Base-by-base conservation (phyloP, 2,329 filamentous ascomycete genomes). In the Aspergillus udagawae region DNA sequence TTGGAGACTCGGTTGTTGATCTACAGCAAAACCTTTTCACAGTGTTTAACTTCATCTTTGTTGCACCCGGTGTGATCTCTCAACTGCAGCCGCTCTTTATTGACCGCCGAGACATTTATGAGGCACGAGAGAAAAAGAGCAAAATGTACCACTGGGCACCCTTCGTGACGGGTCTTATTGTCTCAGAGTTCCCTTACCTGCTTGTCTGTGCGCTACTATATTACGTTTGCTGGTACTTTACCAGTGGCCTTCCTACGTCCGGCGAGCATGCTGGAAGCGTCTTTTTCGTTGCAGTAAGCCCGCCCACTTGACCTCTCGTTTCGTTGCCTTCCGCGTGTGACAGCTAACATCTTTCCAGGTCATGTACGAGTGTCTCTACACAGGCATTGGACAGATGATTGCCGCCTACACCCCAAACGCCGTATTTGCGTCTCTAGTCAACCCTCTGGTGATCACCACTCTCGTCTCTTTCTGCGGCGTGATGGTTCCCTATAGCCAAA, bases 21-120 rank as follows among this genome's bases (percentile, higher is more conserved):
- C 83, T 91, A 77, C 87, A 91, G 66, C 84, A 88, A 70, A 82
- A 86, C 57, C 84, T 91, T 77, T 92, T 92, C 74, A 87, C 86
- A 0, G 74, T 78, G 50, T 89, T 89, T 70, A 71, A 88, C 20
- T 82, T 86, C 58, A 79, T 86, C 60, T 76, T 86, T 60, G 80
- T 81, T 5, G 74, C 77, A 0, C 76, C 79, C 1, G 74, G 73
- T 61, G 72, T 74, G 6, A 74, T 75, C 52, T 68, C 68, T 45
- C 74, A 76, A 23, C 75, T 91, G 47, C 86, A 88, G 0, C 85
- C 88, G 0, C 86, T 87, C 7, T 82, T 91, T 58, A 83, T 92
- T 63, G 90, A 90, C 65, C 81, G 79, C 65, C 83, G 88, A 68
- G 82, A 82, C 0, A 77, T 92, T 7, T 92, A 87, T 81, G 82